Evolutionary conservation across 2,329 filamentous ascomycete genomes (phyloP).

Genomic region (Nigrospora osmanthi): DNA sequence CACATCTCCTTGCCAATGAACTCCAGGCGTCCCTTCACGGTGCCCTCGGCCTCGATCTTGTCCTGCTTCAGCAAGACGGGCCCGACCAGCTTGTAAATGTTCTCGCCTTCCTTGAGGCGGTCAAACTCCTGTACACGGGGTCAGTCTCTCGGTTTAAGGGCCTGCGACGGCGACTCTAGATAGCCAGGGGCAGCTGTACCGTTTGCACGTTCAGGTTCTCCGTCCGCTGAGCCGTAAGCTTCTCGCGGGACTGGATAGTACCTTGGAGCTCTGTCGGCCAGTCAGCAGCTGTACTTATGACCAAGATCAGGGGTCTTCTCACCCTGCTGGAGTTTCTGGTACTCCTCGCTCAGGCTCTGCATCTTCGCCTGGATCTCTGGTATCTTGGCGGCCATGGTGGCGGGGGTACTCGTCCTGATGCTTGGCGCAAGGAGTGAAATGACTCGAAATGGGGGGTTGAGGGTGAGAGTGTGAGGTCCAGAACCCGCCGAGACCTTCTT

Average conservation of each 20-base stretch:
- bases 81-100: conserved; percentile 92
- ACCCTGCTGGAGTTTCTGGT: conserved; percentile 81
- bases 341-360: conserved; percentile 80
- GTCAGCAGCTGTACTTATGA: neutral
- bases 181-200: conserved; percentile 30
- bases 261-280: conserved; percentile 63
- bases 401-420: too few species aligned
- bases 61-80: conserved; percentile 94
- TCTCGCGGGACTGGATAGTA: conserved; percentile 73
- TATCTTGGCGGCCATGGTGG: conserved; percentile 36
- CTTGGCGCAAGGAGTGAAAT: too few species aligned
- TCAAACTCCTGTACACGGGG: conserved; percentile 64
- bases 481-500: too few species aligned
- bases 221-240: conserved; percentile 86
- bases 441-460: too few species aligned
- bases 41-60: conserved; percentile 79
- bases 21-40: conserved; percentile 82
- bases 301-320: conserved; percentile 8
- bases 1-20: conserved; percentile 94
- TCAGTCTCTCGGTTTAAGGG: neutral
- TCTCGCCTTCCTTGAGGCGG: conserved; percentile 69
- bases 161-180: neutral
- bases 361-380: conserved; percentile 68
- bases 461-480: too few species aligned
- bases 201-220: conserved; percentile 86